These are phyloP conservation scores for Manihot esculenta DNA, from an alignment of 441 rosid genomes.

Conservation along the genomic window DNA sequence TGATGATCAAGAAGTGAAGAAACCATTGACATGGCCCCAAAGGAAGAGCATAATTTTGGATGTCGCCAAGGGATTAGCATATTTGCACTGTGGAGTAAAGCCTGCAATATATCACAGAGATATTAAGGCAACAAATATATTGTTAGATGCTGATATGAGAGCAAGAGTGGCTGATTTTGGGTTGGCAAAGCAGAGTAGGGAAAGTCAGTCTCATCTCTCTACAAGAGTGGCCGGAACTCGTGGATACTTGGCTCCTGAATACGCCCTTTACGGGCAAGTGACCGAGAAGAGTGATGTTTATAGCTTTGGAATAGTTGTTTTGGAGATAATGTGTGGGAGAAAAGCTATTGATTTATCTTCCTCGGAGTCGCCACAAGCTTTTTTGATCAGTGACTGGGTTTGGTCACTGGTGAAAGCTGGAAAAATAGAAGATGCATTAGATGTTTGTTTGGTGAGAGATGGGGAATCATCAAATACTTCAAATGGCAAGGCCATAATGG, in stretches of 20 bases:
- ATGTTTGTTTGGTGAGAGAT: too few relatives aligned
- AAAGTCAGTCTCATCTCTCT: too few relatives aligned
- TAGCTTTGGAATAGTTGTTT: constrained; percentile 73
- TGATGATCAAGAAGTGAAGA: constrained; percentile 19
- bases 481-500: too few relatives aligned
- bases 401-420: too few relatives aligned
- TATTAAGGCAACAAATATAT: constrained; percentile 40
- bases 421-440: too few relatives aligned
- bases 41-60: constrained; percentile 72
- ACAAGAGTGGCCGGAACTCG: too few relatives aligned
- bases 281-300: constrained; percentile 84
- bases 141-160: too few relatives aligned
- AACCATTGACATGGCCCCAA: constrained; percentile 64
- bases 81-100: constrained; percentile 78
- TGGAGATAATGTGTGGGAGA: constrained; percentile 72
- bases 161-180: constrained; percentile 76
- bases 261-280: constrained; percentile 75
- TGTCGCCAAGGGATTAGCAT: constrained; percentile 42
- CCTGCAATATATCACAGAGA: constrained; percentile 86
- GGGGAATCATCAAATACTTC: too few relatives aligned
- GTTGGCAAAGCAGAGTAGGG: too few relatives aligned
- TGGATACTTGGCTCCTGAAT: constrained; percentile 82
- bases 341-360: too few relatives aligned
- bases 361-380: too few relatives aligned
- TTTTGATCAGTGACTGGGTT: too few relatives aligned